Conservation (phyloP, 768 basidiomycete genomes). For the Suillus weaverae region DNA sequence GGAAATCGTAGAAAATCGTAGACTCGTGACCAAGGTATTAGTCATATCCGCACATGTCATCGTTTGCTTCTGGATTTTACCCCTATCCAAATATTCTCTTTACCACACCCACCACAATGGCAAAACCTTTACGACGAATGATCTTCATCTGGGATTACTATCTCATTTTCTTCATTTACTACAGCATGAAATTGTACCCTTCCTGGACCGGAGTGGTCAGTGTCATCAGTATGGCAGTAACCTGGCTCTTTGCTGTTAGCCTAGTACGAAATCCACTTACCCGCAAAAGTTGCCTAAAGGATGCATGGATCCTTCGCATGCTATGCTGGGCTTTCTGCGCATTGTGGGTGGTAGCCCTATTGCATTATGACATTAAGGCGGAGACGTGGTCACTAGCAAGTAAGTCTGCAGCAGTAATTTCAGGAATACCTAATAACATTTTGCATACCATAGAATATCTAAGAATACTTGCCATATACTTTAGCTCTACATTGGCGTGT, state of each 20-base stretch:
- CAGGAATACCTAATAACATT: background rate
- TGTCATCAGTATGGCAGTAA: background rate
- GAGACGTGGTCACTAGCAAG: background rate
- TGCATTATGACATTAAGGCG: rapidly evolving
- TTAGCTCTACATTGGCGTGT: background rate
- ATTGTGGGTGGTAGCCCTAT: too few relatives aligned
- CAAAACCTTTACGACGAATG: too few relatives aligned
- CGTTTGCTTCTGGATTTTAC: too few relatives aligned
- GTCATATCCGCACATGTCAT: too few relatives aligned
- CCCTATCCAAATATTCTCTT: too few relatives aligned
- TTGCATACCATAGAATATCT: background rate
- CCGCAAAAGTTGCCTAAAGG: background rate
- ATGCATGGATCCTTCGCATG: background rate
- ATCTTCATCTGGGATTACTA: too few relatives aligned
- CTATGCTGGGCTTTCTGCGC: background rate
- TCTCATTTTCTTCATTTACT: background rate
- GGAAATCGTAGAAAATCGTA: too few relatives aligned
- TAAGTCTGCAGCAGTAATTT: background rate
- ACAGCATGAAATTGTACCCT: background rate
- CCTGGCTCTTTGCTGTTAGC: background rate
- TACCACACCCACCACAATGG: too few relatives aligned
- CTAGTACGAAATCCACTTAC: background rate
- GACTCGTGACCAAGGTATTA: too few relatives aligned
- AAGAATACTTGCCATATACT: too few relatives aligned
- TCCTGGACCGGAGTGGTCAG: background rate